Evolutionary conservation across 176 grass and related monocot species (phyloP).

Genomic region (Avena atlantica): DNA sequence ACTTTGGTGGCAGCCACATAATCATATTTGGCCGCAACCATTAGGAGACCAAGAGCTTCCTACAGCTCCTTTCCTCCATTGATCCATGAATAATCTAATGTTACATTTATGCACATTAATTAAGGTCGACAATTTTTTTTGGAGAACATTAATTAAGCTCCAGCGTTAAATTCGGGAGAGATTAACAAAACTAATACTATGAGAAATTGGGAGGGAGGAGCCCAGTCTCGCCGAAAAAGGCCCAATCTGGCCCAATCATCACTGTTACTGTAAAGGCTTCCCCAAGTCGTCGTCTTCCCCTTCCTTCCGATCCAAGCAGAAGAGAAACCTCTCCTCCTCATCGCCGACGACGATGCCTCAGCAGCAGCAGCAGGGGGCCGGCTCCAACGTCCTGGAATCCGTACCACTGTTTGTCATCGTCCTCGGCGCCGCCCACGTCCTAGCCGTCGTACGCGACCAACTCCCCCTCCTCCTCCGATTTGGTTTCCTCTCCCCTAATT

Average conservation of each 20-base stretch:
- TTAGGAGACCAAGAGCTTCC: no score
- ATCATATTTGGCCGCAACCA: no score
- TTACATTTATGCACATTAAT: no score
- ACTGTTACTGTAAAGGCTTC: not conserved
- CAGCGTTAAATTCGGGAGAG: no score
- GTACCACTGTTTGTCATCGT: slow-evolving; percentile 51
- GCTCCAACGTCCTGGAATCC: slow-evolving; percentile 40
- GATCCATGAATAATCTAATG: no score
- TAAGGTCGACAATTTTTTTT: no score
- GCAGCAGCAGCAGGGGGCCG: slow-evolving; percentile 4
- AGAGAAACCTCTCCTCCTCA: not conserved
- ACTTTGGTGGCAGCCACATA: no score
- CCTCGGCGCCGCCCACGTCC: slow-evolving; percentile 52
- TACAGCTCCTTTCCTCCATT: no score
- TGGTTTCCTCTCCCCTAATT: not conserved
- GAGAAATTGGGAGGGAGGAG: not conserved
- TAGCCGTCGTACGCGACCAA: slow-evolving; percentile 43
- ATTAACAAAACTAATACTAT: no score
- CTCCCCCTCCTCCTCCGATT: not conserved
- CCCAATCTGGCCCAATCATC: not conserved
- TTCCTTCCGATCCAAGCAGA: slow-evolving; percentile 9
- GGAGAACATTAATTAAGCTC: no score
- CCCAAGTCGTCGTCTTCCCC: not conserved
- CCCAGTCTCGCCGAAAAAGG: not conserved
- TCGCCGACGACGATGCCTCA: slow-evolving; percentile 18